Evolutionary conservation across 2,329 filamentous ascomycete species (phyloP).

Genomic region (Curvularia lunata): DNA sequence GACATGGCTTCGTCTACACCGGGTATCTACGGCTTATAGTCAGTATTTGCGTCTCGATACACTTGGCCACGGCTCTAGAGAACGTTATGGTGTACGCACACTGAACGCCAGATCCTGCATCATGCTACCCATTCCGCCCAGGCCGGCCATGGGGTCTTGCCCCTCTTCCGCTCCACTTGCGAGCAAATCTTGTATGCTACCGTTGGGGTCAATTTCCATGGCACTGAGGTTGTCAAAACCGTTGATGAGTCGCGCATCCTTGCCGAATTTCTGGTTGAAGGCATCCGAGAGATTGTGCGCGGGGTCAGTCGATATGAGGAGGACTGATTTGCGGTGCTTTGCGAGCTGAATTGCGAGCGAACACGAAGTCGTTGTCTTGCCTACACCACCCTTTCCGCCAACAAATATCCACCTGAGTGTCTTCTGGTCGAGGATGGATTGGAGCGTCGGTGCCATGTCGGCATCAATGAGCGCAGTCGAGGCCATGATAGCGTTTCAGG

Average conservation of each 20-base stretch:
- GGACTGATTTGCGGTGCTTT: slow-evolving; percentile 89
- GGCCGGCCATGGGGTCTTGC: slow-evolving; percentile 72
- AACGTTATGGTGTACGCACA: slow-evolving; percentile 60
- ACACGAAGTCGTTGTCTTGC: slow-evolving; percentile 99
- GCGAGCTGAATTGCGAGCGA: slow-evolving; percentile 97
- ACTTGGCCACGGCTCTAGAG: not conserved
- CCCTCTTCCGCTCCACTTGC: slow-evolving; percentile 76
- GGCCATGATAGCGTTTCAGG: slow-evolving; percentile 40
- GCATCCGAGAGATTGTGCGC: slow-evolving; percentile 98
- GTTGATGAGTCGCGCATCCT: slow-evolving; percentile 90
- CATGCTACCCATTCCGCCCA: slow-evolving; percentile 82
- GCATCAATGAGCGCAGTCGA: slow-evolving; percentile 55
- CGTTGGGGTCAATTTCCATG: slow-evolving; percentile 99
- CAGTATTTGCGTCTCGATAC: not conserved
- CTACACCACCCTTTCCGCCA: slow-evolving; percentile 96
- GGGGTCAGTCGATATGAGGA: slow-evolving; percentile 97
- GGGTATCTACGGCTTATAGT: slow-evolving; percentile 70
- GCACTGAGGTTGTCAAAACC: slow-evolving; percentile 93
- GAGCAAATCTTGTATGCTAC: slow-evolving; percentile 93
- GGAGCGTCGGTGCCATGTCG: slow-evolving; percentile 89
- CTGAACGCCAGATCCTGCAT: slow-evolving; percentile 98
- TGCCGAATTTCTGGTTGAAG: slow-evolving; percentile 98
- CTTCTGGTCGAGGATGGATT: slow-evolving; percentile 94
- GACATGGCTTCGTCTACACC: slow-evolving; percentile 99
- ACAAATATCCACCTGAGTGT: slow-evolving; percentile 98